phyloP scores from a whole-genome alignment of 2,329 filamentous ascomycete species.

The Fusarium beomiforme region DNA sequence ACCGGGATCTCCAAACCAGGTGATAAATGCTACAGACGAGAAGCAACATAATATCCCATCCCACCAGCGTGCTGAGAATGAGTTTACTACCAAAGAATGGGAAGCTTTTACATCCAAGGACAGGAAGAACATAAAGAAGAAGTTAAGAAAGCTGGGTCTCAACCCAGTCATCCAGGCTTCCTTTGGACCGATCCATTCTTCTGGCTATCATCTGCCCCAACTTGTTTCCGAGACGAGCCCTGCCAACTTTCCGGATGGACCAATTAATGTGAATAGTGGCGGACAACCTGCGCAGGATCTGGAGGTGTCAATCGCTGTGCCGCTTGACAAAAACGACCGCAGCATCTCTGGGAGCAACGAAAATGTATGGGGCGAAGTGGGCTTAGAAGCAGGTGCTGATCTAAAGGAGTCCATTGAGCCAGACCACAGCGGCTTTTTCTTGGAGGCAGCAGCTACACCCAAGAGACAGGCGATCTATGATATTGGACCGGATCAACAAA shows the following conservation, averaged over 20 bases:
- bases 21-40: background rate
- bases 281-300: background rate
- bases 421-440: background rate
- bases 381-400: background rate
- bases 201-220: background rate
- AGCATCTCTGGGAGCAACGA: background rate
- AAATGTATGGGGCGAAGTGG: background rate
- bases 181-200: background rate
- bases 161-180: constrained; percentile 26
- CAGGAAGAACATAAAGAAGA: constrained; percentile 38
- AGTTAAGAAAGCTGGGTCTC: constrained; percentile 33
- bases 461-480: background rate
- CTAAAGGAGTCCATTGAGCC: background rate
- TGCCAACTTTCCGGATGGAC: background rate
- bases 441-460: background rate
- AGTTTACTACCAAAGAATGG: constrained; percentile 28
- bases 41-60: background rate
- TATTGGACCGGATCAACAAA: constrained; percentile 3
- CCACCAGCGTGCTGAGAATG: constrained; percentile 2
- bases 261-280: background rate
- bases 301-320: background rate
- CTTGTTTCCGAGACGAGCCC: background rate
- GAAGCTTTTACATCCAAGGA: constrained; percentile 28
- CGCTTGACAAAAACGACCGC: background rate
- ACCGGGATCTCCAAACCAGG: background rate